These are phyloP conservation scores for Globisporangium radiosum DNA, from an alignment of 352 stramenopile genomes.

Conservation along the genomic window DNA sequence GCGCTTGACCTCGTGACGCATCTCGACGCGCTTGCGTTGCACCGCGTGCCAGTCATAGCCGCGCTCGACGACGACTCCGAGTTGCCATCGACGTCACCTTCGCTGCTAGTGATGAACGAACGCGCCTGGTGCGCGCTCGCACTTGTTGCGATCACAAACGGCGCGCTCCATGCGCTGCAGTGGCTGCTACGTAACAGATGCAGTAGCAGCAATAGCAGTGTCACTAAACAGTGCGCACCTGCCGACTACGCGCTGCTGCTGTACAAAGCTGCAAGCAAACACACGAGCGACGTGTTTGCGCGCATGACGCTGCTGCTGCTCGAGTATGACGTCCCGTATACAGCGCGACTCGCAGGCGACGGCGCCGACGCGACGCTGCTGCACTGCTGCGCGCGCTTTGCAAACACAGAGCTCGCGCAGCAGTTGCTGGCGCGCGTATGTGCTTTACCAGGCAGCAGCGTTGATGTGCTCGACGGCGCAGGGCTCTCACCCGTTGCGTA, in stretches of 20 bases:
- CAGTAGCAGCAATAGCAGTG: background rate
- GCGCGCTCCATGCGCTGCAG: conserved; percentile 27
- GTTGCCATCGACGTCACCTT: no score
- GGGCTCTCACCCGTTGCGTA: conserved; percentile 43
- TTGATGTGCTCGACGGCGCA: conserved; percentile 34
- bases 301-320: conserved; percentile 39
- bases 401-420: conserved; percentile 13
- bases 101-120: no score
- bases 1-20: conserved; percentile 25
- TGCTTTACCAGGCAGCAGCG: conserved; percentile 46
- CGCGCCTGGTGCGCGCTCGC: conserved; percentile 7
- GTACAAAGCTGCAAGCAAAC: conserved; percentile 14
- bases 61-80: no score
- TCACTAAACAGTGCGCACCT: background rate
- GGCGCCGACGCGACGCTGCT: conserved; percentile 39
- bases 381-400: conserved; percentile 44
- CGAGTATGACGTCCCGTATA: conserved; percentile 12
- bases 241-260: background rate
- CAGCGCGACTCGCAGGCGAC: conserved; percentile 39
- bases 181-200: conserved; percentile 27
- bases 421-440: conserved; percentile 34
- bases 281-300: conserved; percentile 27
- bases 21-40: conserved; percentile 23
- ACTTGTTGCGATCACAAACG: conserved; percentile 18
- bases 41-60: conserved; percentile 2